Conservation (phyloP, 768 basidiomycete genomes). For the Pleurotus giganteus region DNA sequence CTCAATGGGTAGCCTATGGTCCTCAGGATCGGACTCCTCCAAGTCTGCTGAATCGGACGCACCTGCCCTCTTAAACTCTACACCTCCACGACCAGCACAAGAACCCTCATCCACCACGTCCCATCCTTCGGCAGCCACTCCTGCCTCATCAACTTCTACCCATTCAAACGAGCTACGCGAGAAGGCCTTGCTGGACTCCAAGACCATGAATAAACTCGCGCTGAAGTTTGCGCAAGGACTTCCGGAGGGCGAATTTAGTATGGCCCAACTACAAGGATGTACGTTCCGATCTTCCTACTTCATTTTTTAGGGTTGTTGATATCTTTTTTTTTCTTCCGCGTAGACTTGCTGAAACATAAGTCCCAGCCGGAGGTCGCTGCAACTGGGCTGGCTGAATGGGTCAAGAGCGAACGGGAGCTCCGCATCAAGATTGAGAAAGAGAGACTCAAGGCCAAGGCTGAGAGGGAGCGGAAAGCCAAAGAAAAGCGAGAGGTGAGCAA, state of each 20-base stretch:
- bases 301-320: constrained; percentile 9
- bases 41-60: constrained; percentile 34
- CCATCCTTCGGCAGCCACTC: neutral
- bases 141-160: neutral
- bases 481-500: constrained; percentile 62
- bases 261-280: constrained; percentile 91
- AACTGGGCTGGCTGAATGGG: constrained; percentile 66
- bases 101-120: constrained; percentile 22
- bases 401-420: constrained; percentile 71
- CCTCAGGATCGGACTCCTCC: constrained; percentile 37
- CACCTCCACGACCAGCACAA: constrained; percentile 32
- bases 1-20: constrained; percentile 29
- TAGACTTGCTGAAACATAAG: constrained; percentile 84
- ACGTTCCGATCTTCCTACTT: constrained; percentile 19
- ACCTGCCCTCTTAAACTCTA: constrained; percentile 41
- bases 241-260: constrained; percentile 84
- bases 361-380: constrained; percentile 77
- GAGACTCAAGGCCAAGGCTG: constrained; percentile 45
- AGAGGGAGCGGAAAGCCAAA: constrained; percentile 49
- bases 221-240: constrained; percentile 78
- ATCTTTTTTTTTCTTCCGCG: constrained; percentile 10
- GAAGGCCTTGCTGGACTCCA: constrained; percentile 51
- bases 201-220: constrained; percentile 65
- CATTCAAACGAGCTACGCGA: constrained; percentile 4
- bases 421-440: constrained; percentile 70